Evolutionary conservation across 495 filamentous ascomycete genomes (phyloP), one percentile per base, ranked within the genome.

Genomic region (Penicillium subrubescens): DNA sequence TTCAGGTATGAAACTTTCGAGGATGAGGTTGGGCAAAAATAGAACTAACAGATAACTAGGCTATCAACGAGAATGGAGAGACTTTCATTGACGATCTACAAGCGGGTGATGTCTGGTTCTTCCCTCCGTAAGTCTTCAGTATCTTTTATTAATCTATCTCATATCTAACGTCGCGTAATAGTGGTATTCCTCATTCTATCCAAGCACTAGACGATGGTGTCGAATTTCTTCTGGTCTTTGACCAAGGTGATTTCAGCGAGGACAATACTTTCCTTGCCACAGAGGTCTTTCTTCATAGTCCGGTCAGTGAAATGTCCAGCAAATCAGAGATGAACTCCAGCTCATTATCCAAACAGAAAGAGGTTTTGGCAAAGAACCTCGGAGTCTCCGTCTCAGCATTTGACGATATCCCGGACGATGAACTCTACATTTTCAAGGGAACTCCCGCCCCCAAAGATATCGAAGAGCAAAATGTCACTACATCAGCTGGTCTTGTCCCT

Each of bases 21-120:
- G n/a, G n/a, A n/a, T n/a, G n/a, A n/a, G n/a, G n/a, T n/a, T n/a
- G n/a, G n/a, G n/a, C n/a, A 39, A 39, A 21, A 31, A n/a, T 37
- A 27, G n/a, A 8, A 7, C 48, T 60, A 17, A 60, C 8, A 5
- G 10, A 50, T 3, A 0, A 21, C 5, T 75, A 70, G 78, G 84
- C 87, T 11, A 79, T 91, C 39, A 85, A 91, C 63, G 80, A 86
- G 23, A 80, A 89, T 19, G 88, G 89, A 1, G 75, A 86, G 52
- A 87, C 83, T 2, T 89, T 90, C 60, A 72, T 88, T 34, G 89
- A 91, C 68, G 89, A 92, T 59, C 68, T 92, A 8, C 83, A 76
- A 31, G 83, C 83, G 8, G 89, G 89, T 19, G 89, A 91, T 73
- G 84, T 91, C 14, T 91, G 88, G 89, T 91, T 86, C 67, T 90